Conservation (phyloP, 2,329 filamentous ascomycete genomes). For the Coniochaeta ligniaria region DNA sequence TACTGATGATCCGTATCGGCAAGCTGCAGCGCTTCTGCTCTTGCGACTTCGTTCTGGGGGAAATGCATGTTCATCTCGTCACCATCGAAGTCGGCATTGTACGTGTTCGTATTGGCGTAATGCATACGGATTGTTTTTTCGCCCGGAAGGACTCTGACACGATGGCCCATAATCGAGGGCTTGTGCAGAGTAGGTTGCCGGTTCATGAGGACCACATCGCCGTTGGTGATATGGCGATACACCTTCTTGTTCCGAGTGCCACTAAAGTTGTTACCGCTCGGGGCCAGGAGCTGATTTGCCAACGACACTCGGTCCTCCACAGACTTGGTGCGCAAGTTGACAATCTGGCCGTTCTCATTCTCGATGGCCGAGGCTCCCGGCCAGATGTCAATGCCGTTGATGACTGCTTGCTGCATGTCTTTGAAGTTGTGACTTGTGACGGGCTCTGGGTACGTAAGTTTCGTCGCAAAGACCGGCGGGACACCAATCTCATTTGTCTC, state of each 20-base stretch:
- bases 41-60: constrained; percentile 90
- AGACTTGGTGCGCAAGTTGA: constrained; percentile 81
- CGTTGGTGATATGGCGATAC: constrained; percentile 89
- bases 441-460: constrained; percentile 92
- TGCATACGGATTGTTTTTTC: constrained; percentile 99
- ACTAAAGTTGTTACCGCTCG: constrained; percentile 66
- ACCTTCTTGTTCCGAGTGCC: constrained; percentile 91
- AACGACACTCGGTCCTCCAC: constrained; percentile 81
- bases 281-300: constrained; percentile 87
- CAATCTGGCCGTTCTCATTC: constrained; percentile 87
- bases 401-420: constrained; percentile 90
- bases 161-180: constrained; percentile 97
- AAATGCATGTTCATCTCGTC: constrained; percentile 99
- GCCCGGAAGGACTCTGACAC: constrained; percentile 82
- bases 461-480: constrained; percentile 93
- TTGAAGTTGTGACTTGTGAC: constrained; percentile 97
- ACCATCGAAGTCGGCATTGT: constrained; percentile 98
- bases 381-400: constrained; percentile 91
- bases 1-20: constrained; percentile 98
- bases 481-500: constrained; percentile 99
- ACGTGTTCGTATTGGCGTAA: constrained; percentile 98
- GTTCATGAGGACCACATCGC: constrained; percentile 98
- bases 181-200: constrained; percentile 97
- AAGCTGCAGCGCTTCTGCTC: constrained; percentile 86
- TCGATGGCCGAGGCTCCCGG: constrained; percentile 92